phyloP scores from a whole-genome alignment of 495 filamentous ascomycete species.

The Penicillium coprophilum region DNA sequence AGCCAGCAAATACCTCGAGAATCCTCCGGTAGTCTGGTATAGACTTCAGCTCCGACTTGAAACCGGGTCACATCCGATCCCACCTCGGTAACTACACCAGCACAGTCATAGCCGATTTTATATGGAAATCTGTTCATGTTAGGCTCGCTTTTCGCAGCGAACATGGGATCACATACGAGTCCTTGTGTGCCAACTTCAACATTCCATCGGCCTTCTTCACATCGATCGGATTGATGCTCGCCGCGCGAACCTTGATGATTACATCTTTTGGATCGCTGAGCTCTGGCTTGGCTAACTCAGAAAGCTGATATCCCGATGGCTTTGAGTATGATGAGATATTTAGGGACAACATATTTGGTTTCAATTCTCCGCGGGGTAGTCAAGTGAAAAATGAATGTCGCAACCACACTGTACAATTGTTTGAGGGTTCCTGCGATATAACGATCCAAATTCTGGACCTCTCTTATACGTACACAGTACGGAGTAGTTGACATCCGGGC shows the following conservation, averaged over 20 bases:
- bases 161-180: slow-evolving; percentile 10
- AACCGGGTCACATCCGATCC: slow-evolving; percentile 41
- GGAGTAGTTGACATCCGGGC: not conserved
- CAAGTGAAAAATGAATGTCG: not conserved
- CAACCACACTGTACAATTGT: not conserved
- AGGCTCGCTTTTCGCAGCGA: not conserved
- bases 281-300: slow-evolving; percentile 40
- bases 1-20: slow-evolving; percentile 15
- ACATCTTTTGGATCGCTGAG: slow-evolving; percentile 44
- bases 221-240: slow-evolving; percentile 48
- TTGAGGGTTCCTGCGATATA: not conserved
- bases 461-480: no score
- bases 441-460: not conserved
- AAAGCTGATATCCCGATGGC: slow-evolving; percentile 42
- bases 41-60: slow-evolving; percentile 51
- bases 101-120: slow-evolving; percentile 41
- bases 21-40: slow-evolving; percentile 28
- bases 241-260: slow-evolving; percentile 50
- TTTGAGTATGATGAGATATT: slow-evolving; percentile 38
- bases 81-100: slow-evolving; percentile 46
- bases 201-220: slow-evolving; percentile 40
- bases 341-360: slow-evolving; percentile 43
- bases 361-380: not conserved
- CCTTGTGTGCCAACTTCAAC: slow-evolving; percentile 28
- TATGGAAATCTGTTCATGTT: slow-evolving; percentile 32